Evolutionary conservation across 768 basidiomycete genomes (phyloP).

Genomic region (Lentinula aciculospora): DNA sequence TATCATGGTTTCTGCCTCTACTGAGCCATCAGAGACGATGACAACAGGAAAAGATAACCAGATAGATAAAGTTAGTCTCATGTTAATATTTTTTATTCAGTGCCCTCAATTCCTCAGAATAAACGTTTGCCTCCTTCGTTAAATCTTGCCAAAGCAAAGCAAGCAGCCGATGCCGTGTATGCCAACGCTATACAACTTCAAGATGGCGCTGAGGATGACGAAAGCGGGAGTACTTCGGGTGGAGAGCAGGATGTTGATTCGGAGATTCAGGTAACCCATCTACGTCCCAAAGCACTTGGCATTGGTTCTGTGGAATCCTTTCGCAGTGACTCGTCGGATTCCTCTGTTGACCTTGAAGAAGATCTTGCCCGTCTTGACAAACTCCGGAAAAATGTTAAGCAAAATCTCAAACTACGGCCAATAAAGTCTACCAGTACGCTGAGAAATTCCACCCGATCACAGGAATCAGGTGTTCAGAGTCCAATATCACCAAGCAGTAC

Average conservation of each 20-base stretch:
- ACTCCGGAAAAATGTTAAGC: slow-evolving; percentile 65
- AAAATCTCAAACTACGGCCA: slow-evolving; percentile 74
- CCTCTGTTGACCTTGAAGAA: slow-evolving; percentile 45
- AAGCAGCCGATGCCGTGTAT: slow-evolving; percentile 3
- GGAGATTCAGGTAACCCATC: background rate
- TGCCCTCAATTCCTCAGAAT: background rate
- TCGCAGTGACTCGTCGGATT: slow-evolving; percentile 3
- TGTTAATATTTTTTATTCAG: background rate
- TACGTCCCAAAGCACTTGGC: background rate
- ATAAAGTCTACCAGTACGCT: slow-evolving; percentile 56
- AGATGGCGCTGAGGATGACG: background rate
- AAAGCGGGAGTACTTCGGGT: background rate
- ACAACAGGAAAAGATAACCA: background rate
- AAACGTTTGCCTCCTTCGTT: background rate
- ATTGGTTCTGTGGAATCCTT: background rate
- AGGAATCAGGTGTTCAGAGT: background rate
- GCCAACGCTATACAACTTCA: slow-evolving; percentile 1
- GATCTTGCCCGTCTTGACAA: slow-evolving; percentile 64
- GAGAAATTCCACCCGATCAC: slow-evolving; percentile 19
- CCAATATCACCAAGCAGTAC: slow-evolving; percentile 9
- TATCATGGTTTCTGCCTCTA: background rate
- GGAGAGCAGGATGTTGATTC: background rate
- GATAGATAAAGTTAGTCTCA: background rate
- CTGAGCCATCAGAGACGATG: slow-evolving; percentile 1
- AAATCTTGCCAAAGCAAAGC: slow-evolving; percentile 2